phyloP scores from a whole-genome alignment of 106 monocot species.

The Dendrobium officinale region DNA sequence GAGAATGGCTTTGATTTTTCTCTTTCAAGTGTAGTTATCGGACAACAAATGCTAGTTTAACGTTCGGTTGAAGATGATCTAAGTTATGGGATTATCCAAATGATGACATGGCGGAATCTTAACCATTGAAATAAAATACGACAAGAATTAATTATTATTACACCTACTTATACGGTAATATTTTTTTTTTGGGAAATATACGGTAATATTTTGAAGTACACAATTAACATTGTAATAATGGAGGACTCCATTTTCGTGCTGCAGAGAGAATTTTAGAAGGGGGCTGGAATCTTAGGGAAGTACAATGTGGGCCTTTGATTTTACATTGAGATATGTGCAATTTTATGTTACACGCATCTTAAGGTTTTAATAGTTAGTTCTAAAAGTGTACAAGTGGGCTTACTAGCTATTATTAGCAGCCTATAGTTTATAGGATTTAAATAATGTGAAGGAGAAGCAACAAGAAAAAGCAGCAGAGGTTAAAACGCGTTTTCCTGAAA shows the following conservation, averaged over 20 bases:
- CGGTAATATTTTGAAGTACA: neutral
- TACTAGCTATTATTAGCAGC: neutral
- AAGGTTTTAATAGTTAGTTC: neutral
- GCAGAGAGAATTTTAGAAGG: neutral
- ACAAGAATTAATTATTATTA: no score
- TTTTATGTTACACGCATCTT: neutral
- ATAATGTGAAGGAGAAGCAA: neutral
- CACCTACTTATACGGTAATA: neutral
- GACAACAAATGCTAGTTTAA: no score
- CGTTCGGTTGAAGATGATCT: no score
- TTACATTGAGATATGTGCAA: neutral
- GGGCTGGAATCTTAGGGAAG: neutral
- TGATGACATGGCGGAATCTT: neutral
- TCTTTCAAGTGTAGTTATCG: no score
- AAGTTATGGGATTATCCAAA: neutral
- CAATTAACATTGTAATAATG: neutral
- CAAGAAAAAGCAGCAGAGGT: neutral
- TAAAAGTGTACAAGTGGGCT: neutral
- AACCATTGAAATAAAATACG: neutral
- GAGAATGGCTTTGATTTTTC: no score
- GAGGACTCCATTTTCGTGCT: neutral
- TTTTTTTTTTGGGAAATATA: no score
- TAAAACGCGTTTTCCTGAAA: slow-evolving; percentile 1
- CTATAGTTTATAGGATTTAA: neutral
- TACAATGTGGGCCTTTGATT: neutral